phyloP scores from a whole-genome alignment of 2,329 filamentous ascomycete species.

The Xylaria sp. region DNA sequence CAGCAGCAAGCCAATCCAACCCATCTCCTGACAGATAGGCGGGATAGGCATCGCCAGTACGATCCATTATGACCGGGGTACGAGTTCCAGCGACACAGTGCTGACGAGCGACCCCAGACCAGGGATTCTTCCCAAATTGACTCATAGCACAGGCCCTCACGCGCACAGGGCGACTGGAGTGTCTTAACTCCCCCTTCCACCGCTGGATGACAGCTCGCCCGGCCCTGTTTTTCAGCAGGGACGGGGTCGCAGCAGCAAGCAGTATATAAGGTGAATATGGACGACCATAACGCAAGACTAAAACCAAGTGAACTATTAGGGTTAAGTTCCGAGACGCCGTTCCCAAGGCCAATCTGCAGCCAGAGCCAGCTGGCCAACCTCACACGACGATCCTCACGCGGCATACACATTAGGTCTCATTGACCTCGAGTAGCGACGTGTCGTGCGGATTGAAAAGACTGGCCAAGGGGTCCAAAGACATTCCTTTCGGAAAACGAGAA shows the following conservation, averaged over 20 bases:
- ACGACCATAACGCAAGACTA: constrained; percentile 77
- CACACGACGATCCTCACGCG: constrained; percentile 52
- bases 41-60: constrained; percentile 36
- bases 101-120: constrained; percentile 76
- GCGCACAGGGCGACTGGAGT: constrained; percentile 63
- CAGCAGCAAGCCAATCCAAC: constrained; percentile 34
- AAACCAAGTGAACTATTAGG: constrained; percentile 79
- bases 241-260: constrained; percentile 40
- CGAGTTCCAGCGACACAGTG: constrained; percentile 66
- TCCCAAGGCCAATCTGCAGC: constrained; percentile 53
- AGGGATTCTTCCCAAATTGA: constrained; percentile 76
- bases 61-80: constrained; percentile 54
- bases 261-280: constrained; percentile 70
- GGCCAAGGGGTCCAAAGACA: constrained; percentile 58
- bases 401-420: constrained; percentile 57
- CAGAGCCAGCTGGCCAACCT: constrained; percentile 49
- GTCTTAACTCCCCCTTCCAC: constrained; percentile 56
- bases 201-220: constrained; percentile 44
- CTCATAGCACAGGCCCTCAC: constrained; percentile 74
- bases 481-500: constrained; percentile 72
- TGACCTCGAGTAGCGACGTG: constrained; percentile 68
- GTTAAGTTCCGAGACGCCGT: constrained; percentile 89
- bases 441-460: constrained; percentile 44
- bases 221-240: constrained; percentile 59
- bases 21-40: constrained; percentile 39